Conservation (phyloP, 768 basidiomycete genomes). For the Leccinum obscurum region DNA sequence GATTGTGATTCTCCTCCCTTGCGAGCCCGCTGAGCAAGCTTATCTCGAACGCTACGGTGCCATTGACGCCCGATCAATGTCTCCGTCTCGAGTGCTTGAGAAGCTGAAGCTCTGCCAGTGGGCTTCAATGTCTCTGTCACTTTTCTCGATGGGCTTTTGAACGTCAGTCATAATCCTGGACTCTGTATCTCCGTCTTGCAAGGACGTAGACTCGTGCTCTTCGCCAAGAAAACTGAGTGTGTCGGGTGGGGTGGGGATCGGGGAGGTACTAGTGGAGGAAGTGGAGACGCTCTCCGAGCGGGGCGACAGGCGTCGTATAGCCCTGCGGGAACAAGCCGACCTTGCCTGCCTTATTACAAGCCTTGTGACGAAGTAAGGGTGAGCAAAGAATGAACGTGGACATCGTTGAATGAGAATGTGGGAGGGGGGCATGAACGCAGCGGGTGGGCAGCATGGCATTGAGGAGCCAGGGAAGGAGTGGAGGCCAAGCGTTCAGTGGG, state of each 20-base stretch:
- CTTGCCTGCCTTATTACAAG: too few species aligned
- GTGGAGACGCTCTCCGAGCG: conserved; percentile 32
- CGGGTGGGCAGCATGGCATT: conserved; percentile 8
- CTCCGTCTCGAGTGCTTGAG: conserved; percentile 60
- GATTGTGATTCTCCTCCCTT: conserved; percentile 50
- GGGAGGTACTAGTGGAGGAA: conserved; percentile 25
- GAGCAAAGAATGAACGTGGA: conserved; percentile 26
- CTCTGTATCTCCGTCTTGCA: conserved; percentile 22
- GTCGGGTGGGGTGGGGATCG: conserved; percentile 21
- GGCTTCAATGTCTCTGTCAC: conserved; percentile 47
- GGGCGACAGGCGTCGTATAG: conserved; percentile 30
- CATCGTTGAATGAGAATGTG: conserved; percentile 25
- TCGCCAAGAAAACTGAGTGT: conserved; percentile 48
- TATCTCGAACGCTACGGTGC: conserved; percentile 64
- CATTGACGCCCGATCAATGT: conserved; percentile 37
- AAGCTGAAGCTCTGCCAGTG: conserved; percentile 69
- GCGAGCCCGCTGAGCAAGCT: conserved; percentile 69
- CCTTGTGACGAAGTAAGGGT: conserved; percentile 11
- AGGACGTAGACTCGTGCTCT: conserved; percentile 44
- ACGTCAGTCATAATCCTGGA: conserved; percentile 70
- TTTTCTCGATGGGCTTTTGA: conserved; percentile 82
- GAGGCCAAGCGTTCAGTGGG: conserved; percentile 7
- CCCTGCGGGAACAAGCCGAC: too few species aligned
- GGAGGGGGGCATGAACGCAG: conserved; percentile 8
- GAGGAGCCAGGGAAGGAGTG: not conserved